phyloP scores from a whole-genome alignment of 2,329 filamentous ascomycete genomes.

The Tolypocladium endophyticum region DNA sequence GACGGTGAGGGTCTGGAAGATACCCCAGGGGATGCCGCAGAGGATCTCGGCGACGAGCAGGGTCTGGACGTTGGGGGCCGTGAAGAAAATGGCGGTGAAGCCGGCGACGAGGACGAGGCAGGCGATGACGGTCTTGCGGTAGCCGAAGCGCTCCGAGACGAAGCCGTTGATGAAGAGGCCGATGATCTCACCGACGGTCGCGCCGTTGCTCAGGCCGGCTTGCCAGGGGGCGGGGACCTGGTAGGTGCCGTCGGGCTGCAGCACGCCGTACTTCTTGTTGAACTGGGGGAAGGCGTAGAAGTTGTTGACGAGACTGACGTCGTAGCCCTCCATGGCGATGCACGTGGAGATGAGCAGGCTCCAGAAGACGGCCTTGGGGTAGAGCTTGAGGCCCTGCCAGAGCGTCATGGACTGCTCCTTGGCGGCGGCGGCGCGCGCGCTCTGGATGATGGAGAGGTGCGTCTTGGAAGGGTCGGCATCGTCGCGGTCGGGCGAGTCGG shows the following conservation, averaged over 20 bases:
- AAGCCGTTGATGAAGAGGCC: conserved; percentile 57
- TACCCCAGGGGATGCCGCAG: conserved; percentile 52
- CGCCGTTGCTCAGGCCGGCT: conserved; percentile 44
- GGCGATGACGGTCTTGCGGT: conserved; percentile 51
- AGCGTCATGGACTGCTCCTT: conserved; percentile 63
- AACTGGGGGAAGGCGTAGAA: conserved; percentile 56
- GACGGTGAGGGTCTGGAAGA: conserved; percentile 47
- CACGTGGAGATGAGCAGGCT: conserved; percentile 80
- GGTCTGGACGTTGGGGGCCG: conserved; percentile 46
- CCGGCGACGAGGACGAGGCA: conserved; percentile 42
- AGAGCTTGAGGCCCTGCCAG: conserved; percentile 65
- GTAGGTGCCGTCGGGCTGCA: conserved; percentile 32
- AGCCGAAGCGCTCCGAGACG: conserved; percentile 57
- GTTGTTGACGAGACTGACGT: conserved; percentile 71
- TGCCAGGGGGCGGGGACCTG: conserved; percentile 53
- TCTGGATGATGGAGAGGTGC: conserved; percentile 19
- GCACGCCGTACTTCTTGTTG: conserved; percentile 45
- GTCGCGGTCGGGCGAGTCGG: conserved; percentile 8
- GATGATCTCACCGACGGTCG: conserved; percentile 46
- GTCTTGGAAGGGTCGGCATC: conserved; percentile 12
- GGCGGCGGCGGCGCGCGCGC: conserved; percentile 36
- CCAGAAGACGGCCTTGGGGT: conserved; percentile 81
- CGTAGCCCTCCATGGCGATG: conserved; percentile 87
- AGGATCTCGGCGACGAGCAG: conserved; percentile 52
- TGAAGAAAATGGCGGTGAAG: conserved; percentile 56